Percentiles rank a stretch among this genome's conserved stretches.
These are phyloP conservation scores for Neurospora terricola DNA, from an alignment of 495 filamentous ascomycete species.

Conservation along the genomic window DNA sequence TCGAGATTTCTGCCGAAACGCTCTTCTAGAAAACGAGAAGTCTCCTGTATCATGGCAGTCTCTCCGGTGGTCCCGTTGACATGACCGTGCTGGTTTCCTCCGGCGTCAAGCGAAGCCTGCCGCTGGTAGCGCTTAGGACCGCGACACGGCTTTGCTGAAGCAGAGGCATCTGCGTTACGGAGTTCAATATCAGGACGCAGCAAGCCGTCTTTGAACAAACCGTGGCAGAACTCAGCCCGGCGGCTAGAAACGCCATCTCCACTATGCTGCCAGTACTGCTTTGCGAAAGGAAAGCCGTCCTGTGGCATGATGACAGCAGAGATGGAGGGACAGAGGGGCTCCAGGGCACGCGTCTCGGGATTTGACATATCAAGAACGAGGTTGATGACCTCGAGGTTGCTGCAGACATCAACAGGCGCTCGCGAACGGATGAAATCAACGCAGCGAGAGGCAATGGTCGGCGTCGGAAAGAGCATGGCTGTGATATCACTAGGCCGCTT, in stretches of 20 bases:
- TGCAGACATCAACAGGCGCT: slow-evolving; percentile 34
- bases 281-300: slow-evolving; percentile 57
- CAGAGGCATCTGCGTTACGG: slow-evolving; percentile 5
- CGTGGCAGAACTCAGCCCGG: slow-evolving; percentile 77
- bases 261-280: slow-evolving; percentile 92
- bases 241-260: slow-evolving; percentile 93
- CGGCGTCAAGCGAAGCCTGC: slow-evolving; percentile 38
- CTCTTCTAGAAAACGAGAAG: slow-evolving; percentile 80
- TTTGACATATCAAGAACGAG: slow-evolving; percentile 47
- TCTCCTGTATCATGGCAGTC: slow-evolving; percentile 44
- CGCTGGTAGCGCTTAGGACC: slow-evolving; percentile 67
- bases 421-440: slow-evolving; percentile 56
- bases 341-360: slow-evolving; percentile 36
- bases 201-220: slow-evolving; percentile 58
- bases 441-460: slow-evolving; percentile 56
- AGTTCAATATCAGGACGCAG: slow-evolving; percentile 43
- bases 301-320: slow-evolving; percentile 64
- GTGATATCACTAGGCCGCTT: slow-evolving; percentile 13
- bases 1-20: slow-evolving; percentile 89
- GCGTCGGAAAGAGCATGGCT: slow-evolving; percentile 74
- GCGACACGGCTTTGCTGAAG: slow-evolving; percentile 41
- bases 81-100: slow-evolving; percentile 10
- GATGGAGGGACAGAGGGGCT: slow-evolving; percentile 36
- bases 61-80: slow-evolving; percentile 1
- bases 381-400: slow-evolving; percentile 53